phyloP scores from a whole-genome alignment of 495 filamentous ascomycete genomes.

The Xylona heveae region DNA sequence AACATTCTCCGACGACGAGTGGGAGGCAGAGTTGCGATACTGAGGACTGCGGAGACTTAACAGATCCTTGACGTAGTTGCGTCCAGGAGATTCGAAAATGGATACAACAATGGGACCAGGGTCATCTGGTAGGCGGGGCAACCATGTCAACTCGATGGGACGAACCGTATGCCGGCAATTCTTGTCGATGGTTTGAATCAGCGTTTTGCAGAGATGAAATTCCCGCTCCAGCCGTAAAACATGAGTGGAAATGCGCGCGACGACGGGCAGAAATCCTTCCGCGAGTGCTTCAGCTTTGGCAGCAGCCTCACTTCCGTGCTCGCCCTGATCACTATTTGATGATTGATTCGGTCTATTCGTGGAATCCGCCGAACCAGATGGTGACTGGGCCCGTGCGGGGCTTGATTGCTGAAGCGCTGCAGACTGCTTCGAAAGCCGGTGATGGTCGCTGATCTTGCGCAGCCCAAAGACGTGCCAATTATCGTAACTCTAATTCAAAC shows the following conservation, averaged over 20 bases:
- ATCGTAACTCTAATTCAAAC: constrained; percentile 34
- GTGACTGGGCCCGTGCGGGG: too few species aligned
- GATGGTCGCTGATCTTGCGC: constrained; percentile 20
- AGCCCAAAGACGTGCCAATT: constrained; percentile 46
- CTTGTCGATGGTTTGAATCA: constrained; percentile 50
- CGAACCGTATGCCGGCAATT: constrained; percentile 50
- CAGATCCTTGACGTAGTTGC: constrained; percentile 45
- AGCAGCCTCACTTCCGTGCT: constrained; percentile 23
- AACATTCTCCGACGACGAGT: constrained; percentile 18
- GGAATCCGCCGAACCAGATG: too few species aligned
- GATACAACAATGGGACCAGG: constrained; percentile 42
- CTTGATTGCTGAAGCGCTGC: too few species aligned
- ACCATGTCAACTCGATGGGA: constrained; percentile 48
- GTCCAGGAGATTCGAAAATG: constrained; percentile 60
- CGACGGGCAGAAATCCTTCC: constrained; percentile 23
- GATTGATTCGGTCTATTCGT: too few species aligned
- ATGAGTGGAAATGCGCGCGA: constrained; percentile 64
- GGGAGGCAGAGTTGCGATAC: constrained; percentile 26
- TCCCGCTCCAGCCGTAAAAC: constrained; percentile 62
- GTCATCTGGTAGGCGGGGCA: constrained; percentile 42
- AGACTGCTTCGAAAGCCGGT: too few species aligned
- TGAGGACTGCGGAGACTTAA: constrained; percentile 61
- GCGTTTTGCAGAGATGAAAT: constrained; percentile 53
- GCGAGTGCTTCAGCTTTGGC: constrained; percentile 22
- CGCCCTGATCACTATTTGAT: constrained; percentile 19